A percentile compares a stretch with the other conserved stretches of the same genome.
Conservation (phyloP, 2,329 filamentous ascomycete species). For the Aureobasidium lini region DNA sequence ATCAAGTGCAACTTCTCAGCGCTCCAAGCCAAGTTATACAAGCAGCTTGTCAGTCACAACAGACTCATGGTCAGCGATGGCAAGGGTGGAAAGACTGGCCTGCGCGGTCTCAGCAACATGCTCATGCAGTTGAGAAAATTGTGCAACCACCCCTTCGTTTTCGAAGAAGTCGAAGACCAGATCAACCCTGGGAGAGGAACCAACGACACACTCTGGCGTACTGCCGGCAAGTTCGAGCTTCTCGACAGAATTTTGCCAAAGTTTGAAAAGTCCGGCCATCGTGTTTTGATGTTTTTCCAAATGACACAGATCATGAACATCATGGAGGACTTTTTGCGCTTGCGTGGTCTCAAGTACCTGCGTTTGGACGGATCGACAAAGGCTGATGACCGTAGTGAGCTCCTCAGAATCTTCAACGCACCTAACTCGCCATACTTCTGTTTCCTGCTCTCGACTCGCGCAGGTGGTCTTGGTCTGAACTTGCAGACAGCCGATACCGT, state of each 20-base stretch:
- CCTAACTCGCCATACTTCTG: conserved; percentile 91
- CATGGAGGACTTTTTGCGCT: conserved; percentile 95
- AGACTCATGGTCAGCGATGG: conserved; percentile 90
- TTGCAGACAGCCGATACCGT: conserved; percentile 96
- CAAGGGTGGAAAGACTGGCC: conserved; percentile 88
- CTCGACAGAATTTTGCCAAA: conserved; percentile 89
- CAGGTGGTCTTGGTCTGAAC: conserved; percentile 94
- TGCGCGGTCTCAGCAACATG: conserved; percentile 97
- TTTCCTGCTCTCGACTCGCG: conserved; percentile 96
- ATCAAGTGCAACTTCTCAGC: conserved; percentile 99
- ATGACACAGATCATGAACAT: conserved; percentile 99
- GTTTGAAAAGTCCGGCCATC: conserved; percentile 83
- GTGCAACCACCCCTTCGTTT: conserved; percentile 98
- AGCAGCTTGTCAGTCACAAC: conserved; percentile 94
- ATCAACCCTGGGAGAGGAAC: conserved; percentile 87
- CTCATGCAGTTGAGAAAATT: conserved; percentile 98
- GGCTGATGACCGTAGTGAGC: conserved; percentile 88
- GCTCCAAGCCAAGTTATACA: conserved; percentile 87
- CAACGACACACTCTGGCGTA: conserved; percentile 92
- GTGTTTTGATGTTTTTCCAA: conserved; percentile 99
- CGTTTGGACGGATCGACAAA: conserved; percentile 96
- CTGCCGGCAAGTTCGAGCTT: conserved; percentile 93
- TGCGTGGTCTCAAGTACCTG: conserved; percentile 75
- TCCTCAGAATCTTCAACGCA: conserved; percentile 82
- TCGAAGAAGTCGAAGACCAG: conserved; percentile 94